phyloP scores from a whole-genome alignment of 495 filamentous ascomycete species.

The Viridothelium virens region DNA sequence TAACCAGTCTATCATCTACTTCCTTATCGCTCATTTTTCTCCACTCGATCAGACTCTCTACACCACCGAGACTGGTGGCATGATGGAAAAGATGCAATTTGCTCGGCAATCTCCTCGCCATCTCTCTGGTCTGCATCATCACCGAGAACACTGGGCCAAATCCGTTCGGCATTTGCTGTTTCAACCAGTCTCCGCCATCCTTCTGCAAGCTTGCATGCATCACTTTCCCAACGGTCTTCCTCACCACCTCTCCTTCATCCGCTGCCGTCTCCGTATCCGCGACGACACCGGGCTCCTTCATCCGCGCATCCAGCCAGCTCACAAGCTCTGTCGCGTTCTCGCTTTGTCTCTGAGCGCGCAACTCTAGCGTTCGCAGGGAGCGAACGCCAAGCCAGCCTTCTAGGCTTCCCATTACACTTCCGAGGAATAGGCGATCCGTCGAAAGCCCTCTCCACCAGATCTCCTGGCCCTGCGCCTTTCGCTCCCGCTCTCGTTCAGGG shows the following conservation, averaged over 20 bases:
- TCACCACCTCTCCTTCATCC: conserved; percentile 37
- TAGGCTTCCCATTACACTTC: conserved; percentile 79
- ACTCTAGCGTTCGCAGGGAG: conserved; percentile 75
- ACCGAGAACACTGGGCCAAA: conserved; percentile 85
- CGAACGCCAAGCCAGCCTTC: conserved; percentile 89
- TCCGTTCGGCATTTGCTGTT: conserved; percentile 84
- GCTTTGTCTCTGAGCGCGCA: conserved; percentile 70
- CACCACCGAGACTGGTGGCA: conserved; percentile 86
- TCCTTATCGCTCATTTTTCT: conserved; percentile 69
- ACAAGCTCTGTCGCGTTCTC: conserved; percentile 60
- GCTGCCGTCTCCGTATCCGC: conserved; percentile 32
- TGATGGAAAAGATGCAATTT: conserved; percentile 81
- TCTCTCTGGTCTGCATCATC: conserved; percentile 48
- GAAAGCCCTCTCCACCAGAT: conserved; percentile 52
- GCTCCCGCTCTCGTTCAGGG: conserved; percentile 22
- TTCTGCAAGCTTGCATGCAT: conserved; percentile 71
- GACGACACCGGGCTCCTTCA: conserved; percentile 25
- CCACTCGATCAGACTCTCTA: conserved; percentile 92
- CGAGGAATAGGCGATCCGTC: conserved; percentile 63
- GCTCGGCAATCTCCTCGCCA: conserved; percentile 64
- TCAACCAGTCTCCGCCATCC: conserved; percentile 60
- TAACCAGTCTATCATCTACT: conserved; percentile 65
- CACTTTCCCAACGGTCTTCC: conserved; percentile 50
- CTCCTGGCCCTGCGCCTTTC: conserved; percentile 27
- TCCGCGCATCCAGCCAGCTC: conserved; percentile 51